Base-by-base conservation (phyloP, 2,329 filamentous ascomycete genomes). In the Penicillium sclerotiorum region DNA sequence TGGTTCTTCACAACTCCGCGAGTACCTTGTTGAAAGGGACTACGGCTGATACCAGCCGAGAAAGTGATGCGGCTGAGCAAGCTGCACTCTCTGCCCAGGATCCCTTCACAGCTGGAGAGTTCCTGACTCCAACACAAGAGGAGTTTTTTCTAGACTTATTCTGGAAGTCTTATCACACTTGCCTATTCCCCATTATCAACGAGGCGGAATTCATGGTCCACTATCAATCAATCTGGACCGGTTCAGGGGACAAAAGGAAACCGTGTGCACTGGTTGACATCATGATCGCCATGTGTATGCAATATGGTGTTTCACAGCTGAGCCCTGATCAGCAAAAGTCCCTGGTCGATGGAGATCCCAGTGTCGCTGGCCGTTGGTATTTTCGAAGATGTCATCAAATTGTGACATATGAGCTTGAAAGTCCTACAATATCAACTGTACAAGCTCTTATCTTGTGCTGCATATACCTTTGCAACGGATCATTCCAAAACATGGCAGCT, bases 401-500 rank as follows among this genome's bases (percentile, higher is more conserved):
- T 0, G 61, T 80, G 6, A 57, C 65, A 1, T 64, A 65, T n/a
- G 73, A 80, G 37, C 64, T 77, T 12, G 79, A 81, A 56, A 74
- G 69, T 28, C 79, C 77, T 0, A 71, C 75, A 1, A 67, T 80
- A 11, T 65, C 66, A 4, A 80, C 78, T 0, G 60, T 81, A 3
- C 79, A 81, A 55, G 76, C 76, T 47, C 71, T 79, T 36, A 62
- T 78, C 1, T 70, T 79, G 15, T 74, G 67, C 20, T 61, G 65
- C 18, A 53, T 75, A 4, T 82, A 80, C 56, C 70, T 80, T 1
- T 77, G 72, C 55, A 73, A 72, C 45, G 77, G 72, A 1, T 76
- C 75, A 0, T 78, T 76, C 48, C 73, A 74, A 37, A 81, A 80
- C 53, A 79, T 75, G 66, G 71, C 74, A 1, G 68, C 80, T 49